Base-by-base conservation (phyloP, 176 grass and related monocot genomes). In the Oryza australiensis region DNA sequence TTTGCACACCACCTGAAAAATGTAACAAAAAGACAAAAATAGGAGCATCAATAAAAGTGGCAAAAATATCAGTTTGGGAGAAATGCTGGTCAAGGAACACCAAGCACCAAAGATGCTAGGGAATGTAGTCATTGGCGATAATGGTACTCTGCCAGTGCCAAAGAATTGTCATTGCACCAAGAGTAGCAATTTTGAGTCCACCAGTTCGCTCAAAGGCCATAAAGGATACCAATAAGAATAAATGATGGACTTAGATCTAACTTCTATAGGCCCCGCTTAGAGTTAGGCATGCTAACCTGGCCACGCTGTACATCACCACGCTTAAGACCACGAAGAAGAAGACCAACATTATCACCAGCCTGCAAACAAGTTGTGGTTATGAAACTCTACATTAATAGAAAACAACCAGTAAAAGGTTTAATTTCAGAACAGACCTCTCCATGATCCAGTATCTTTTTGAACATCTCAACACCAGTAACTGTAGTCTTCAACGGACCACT, bases 391-490 rank as follows among this genome's bases (percentile, higher is more conserved):
- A 64, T 68, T 24, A 79, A 87, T 24, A 3, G 10, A 79, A 35
- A 75, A 68, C 1, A 57, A 63, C 20, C 16, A 7, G 20, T 22
- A 5, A 3, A 88, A 2, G 9, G 37, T 23, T 11, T 64, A 48
- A 14, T 16, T 86, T 70, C 40, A 86, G 18, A 1, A 76, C 48
- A 1, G 12, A 99, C 96, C 91, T 93, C 81, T 95, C 93, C 96
- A 88, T 93, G 78, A 90, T 99, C 96, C 85, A 99, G 72, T 38
- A 95, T 95, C 87, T 99, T 99, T 73, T 95, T 99, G 85, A 99
- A 99, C 96, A 99, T 99, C 93, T 99, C 91, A 41, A 99, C 96
- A 66, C 93, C 93, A 78, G 96, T 99, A 72, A 99, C 96, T 15
- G 96, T 99, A 82, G 96, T 93, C 80, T 95, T 99, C 66, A 95